phyloP scores from a whole-genome alignment of 257 asterid species.

The Petrea volubilis region DNA sequence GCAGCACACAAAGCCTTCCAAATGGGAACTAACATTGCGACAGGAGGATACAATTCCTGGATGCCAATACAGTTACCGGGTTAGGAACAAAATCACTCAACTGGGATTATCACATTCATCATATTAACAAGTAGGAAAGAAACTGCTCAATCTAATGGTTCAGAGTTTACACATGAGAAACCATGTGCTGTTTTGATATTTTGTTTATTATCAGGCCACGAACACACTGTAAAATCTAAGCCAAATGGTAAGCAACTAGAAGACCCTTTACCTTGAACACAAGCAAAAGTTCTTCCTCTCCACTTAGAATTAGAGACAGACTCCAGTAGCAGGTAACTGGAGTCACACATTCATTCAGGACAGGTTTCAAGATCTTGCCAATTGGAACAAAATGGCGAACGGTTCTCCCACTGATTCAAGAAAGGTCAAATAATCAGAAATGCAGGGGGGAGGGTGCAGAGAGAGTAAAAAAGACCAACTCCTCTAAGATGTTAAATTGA shows the following conservation, averaged over 20 bases:
- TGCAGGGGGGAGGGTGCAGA: slow-evolving; percentile 14
- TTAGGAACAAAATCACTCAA: background rate
- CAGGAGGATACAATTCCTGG: slow-evolving; percentile 73
- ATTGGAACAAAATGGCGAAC: slow-evolving; percentile 61
- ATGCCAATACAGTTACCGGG: background rate
- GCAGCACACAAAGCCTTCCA: slow-evolving; percentile 84
- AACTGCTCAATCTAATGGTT: background rate
- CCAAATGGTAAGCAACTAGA: background rate
- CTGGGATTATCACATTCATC: too few relatives aligned
- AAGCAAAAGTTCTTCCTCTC: slow-evolving; percentile 67
- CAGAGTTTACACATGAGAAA: background rate
- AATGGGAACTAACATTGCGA: slow-evolving; percentile 71
- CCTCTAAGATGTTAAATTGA: background rate
- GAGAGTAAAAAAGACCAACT: slow-evolving; percentile 6
- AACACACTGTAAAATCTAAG: background rate
- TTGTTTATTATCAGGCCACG: slow-evolving; percentile 7
- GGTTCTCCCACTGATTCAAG: slow-evolving; percentile 61
- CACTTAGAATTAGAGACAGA: slow-evolving; percentile 64
- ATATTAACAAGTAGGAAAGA: too few relatives aligned
- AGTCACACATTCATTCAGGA: slow-evolving; percentile 85
- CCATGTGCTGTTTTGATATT: background rate
- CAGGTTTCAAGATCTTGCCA: slow-evolving; percentile 80
- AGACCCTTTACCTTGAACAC: slow-evolving; percentile 71
- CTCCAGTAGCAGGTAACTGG: slow-evolving; percentile 99
- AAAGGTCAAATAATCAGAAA: background rate